Percentiles rank a stretch among this genome's conserved stretches.
These are phyloP conservation scores for Suillus bovinus DNA, from an alignment of 768 basidiomycete genomes.

Conservation along the genomic window DNA sequence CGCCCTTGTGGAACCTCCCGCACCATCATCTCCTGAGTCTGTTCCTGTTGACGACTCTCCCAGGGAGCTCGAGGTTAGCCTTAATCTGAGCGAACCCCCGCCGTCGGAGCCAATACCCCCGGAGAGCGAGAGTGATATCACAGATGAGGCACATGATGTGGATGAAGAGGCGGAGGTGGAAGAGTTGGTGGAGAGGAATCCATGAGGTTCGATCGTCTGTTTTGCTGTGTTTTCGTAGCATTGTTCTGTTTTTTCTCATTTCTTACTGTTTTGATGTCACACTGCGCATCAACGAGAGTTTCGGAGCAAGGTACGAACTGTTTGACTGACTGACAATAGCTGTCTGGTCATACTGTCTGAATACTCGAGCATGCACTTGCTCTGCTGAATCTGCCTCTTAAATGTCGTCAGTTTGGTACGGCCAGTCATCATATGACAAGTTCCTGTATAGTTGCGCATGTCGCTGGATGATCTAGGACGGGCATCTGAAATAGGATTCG, in stretches of 20 bases:
- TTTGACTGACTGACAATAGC: background rate
- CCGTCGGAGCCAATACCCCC: constrained; percentile 34
- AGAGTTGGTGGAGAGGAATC: constrained; percentile 12
- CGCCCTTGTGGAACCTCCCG: background rate
- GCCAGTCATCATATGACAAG: background rate
- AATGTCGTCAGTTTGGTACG: too few species aligned
- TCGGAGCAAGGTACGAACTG: background rate
- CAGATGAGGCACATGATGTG: constrained; percentile 29
- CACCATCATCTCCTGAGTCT: constrained; percentile 3
- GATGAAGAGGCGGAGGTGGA: constrained; percentile 19
- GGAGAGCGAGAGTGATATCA: constrained; percentile 37
- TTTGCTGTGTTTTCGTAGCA: background rate
- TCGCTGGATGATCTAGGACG: background rate
- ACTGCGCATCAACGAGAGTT: background rate
- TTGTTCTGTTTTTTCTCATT: background rate
- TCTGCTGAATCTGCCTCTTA: background rate
- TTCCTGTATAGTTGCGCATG: background rate
- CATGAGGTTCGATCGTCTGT: background rate
- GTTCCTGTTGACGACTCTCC: background rate
- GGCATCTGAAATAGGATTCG: background rate
- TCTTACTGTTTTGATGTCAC: background rate
- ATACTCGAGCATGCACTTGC: background rate
- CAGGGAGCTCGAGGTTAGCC: constrained; percentile 9
- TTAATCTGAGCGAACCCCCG: constrained; percentile 32
- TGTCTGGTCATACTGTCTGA: background rate